These are phyloP conservation scores for Huntiella abstrusa DNA, from an alignment of 2,329 filamentous ascomycete species.

Conservation along the genomic window DNA sequence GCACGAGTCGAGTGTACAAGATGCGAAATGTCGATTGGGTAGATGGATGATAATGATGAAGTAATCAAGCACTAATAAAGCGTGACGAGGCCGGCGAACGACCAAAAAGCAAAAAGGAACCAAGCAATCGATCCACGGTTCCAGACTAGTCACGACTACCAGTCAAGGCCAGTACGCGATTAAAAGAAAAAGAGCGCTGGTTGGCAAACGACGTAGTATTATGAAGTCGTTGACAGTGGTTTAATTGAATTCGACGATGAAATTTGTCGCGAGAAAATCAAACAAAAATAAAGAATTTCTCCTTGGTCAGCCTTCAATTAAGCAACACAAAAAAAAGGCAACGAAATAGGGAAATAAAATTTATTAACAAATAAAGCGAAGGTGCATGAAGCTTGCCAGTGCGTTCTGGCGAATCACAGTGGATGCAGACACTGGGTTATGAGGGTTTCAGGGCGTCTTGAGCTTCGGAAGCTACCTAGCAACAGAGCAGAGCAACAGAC, in stretches of 20 bases:
- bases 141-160: neutral
- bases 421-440: no score
- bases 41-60: neutral
- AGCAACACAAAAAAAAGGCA: neutral
- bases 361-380: slow-evolving; percentile 8
- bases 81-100: neutral
- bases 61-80: neutral
- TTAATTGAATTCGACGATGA: no score
- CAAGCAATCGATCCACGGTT: slow-evolving; percentile 1
- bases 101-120: slow-evolving; percentile 4
- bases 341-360: slow-evolving; percentile 2
- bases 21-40: neutral
- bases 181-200: neutral
- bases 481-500: no score
- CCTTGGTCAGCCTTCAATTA: no score
- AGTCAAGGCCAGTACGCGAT: neutral
- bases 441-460: no score
- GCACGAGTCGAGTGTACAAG: neutral
- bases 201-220: neutral
- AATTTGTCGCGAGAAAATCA: no score
- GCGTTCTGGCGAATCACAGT: no score
- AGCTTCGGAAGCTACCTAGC: no score
- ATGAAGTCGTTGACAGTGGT: no score
- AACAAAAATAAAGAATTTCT: neutral
- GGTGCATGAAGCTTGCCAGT: slow-evolving; percentile 7